Conservation (phyloP, 495 filamentous ascomycete genomes). For the Lophium mytilinum region DNA sequence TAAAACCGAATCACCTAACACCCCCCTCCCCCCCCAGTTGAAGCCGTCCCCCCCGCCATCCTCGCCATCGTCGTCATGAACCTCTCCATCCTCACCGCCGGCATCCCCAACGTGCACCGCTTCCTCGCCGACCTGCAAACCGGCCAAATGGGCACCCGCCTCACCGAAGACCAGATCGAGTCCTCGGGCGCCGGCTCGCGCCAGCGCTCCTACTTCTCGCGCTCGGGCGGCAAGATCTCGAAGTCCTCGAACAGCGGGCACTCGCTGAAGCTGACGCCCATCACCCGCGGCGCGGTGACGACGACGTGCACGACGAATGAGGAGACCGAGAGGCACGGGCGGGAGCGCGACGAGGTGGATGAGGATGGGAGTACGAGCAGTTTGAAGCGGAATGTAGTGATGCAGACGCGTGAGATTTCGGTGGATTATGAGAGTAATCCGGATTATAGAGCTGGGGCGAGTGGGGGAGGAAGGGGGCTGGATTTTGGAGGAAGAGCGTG, state of each 20-base stretch:
- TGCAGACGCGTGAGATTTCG: neutral
- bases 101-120: neutral
- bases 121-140: slow-evolving; percentile 1
- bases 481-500: too few relatives aligned
- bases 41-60: neutral
- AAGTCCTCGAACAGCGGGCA: neutral
- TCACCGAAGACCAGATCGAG: neutral
- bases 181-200: neutral
- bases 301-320: neutral
- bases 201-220: neutral
- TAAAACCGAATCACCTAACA: neutral
- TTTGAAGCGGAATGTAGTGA: neutral
- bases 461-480: too few relatives aligned
- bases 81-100: neutral
- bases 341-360: neutral
- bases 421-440: neutral
- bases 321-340: neutral
- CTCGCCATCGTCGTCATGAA: neutral
- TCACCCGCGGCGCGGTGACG: neutral
- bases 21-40: neutral
- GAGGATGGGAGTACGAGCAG: slow-evolving; percentile 1
- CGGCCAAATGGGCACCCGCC: neutral
- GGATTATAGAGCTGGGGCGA: too few relatives aligned
- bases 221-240: neutral
- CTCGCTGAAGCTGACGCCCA: neutral